Evolutionary conservation across 1,284 basidiomycete species (phyloP).

Genomic region (Rhodotorula sp.): DNA sequence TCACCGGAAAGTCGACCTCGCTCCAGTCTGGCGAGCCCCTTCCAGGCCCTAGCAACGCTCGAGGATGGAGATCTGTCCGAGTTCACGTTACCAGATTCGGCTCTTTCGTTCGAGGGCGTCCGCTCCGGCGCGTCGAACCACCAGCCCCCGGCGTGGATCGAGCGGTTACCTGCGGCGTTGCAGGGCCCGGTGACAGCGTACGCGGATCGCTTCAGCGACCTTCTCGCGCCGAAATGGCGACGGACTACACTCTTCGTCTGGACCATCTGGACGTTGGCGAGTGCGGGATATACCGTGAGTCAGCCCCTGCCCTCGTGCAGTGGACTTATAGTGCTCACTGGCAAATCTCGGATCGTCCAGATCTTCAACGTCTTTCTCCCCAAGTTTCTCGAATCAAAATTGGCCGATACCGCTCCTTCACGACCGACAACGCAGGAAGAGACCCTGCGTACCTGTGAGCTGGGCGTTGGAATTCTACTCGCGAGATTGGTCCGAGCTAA

Average conservation of each 20-base stretch:
- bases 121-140: background rate
- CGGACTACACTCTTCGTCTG: slow-evolving; percentile 77
- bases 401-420: slow-evolving; percentile 31
- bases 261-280: slow-evolving; percentile 67
- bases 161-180: slow-evolving; percentile 7
- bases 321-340: fast-evolving
- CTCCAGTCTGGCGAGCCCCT: background rate
- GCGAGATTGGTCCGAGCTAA: no score
- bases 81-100: background rate
- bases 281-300: slow-evolving; percentile 42
- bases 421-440: slow-evolving; percentile 22
- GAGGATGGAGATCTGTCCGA: slow-evolving; percentile 14
- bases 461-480: background rate
- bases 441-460: slow-evolving; percentile 51
- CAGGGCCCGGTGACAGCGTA: slow-evolving; percentile 59
- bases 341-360: slow-evolving; percentile 48
- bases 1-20: slow-evolving; percentile 2
- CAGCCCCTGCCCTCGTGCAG: background rate
- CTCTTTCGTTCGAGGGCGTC: background rate
- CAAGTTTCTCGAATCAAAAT: slow-evolving; percentile 72
- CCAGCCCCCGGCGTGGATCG: slow-evolving; percentile 14
- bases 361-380: slow-evolving; percentile 98
- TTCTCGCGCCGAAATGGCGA: slow-evolving; percentile 78
- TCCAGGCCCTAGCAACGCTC: background rate
- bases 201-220: slow-evolving; percentile 68